A percentile compares a stretch with the other conserved stretches of the same genome.
These are phyloP conservation scores for Priceomyces fermenticarens DNA, from an alignment of 805 yeast species.

Conservation along the genomic window DNA sequence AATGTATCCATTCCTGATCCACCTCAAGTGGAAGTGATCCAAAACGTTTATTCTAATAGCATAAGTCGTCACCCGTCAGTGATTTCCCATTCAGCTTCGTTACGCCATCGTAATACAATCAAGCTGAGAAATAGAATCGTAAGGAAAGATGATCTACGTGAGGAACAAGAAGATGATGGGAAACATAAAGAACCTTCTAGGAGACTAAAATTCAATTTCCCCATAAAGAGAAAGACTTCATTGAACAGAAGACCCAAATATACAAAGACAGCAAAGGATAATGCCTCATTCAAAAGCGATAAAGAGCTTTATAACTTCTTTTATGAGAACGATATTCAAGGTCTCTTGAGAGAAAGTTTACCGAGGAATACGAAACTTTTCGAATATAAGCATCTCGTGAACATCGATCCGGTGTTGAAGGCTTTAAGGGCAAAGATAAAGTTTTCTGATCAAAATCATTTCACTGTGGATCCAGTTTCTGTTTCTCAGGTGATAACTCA, in stretches of 20 bases:
- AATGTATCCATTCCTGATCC: not conserved
- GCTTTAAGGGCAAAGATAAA: not conserved
- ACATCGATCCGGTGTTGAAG: conserved; percentile 12
- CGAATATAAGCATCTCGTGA: conserved; percentile 15
- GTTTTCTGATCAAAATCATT: conserved; percentile 4
- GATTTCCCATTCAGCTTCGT: conserved; percentile 26
- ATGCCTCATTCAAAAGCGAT: conserved; percentile 19
- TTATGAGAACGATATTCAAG: conserved; percentile 14
- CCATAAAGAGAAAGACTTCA: conserved; percentile 33
- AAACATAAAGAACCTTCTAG: conserved; percentile 2
- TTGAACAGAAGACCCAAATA: conserved; percentile 22
- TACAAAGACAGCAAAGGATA: conserved; percentile 11
- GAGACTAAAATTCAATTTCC: conserved; percentile 23
- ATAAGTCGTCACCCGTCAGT: conserved; percentile 17
- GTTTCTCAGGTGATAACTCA: conserved; percentile 9
- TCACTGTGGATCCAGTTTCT: not conserved
- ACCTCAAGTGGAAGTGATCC: not conserved
- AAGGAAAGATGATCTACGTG: conserved; percentile 11
- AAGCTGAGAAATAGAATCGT: conserved; percentile 27
- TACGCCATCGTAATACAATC: conserved; percentile 29
- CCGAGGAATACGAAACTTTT: conserved; percentile 27
- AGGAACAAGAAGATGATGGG: not conserved
- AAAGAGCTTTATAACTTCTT: conserved; percentile 20
- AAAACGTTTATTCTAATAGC: not conserved
- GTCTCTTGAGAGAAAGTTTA: conserved; percentile 23